These are phyloP conservation scores for Mycothermus thermophilus DNA, from an alignment of 495 filamentous ascomycete genomes.

Conservation along the genomic window DNA sequence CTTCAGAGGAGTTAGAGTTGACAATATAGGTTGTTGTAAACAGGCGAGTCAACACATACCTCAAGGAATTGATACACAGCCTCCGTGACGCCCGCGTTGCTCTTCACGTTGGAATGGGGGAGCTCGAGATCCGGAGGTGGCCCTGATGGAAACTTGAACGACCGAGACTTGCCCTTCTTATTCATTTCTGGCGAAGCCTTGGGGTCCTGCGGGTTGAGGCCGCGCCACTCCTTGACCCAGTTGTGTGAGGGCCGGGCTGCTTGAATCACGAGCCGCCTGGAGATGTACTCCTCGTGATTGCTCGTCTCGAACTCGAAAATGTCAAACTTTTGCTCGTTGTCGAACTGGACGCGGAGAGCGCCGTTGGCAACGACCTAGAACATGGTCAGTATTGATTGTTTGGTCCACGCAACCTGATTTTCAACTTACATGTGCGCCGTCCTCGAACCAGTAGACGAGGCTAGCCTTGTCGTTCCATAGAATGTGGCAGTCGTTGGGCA, in stretches of 20 bases:
- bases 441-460: conserved; percentile 60
- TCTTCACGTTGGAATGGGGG: conserved; percentile 49
- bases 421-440: conserved; percentile 50
- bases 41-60: conserved; percentile 27
- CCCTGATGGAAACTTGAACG: conserved; percentile 32
- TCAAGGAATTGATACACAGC: conserved; percentile 56
- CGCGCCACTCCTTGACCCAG: conserved; percentile 43
- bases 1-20: conserved; percentile 22
- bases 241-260: conserved; percentile 38
- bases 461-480: conserved; percentile 49
- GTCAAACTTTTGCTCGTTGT: conserved; percentile 55
- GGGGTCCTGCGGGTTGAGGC: conserved; percentile 39
- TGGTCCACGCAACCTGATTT: no score
- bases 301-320: conserved; percentile 53
- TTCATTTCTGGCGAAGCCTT: conserved; percentile 61
- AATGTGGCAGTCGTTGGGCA: conserved; percentile 47
- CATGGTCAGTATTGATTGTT: conserved; percentile 15
- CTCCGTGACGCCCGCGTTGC: conserved; percentile 43
- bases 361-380: conserved; percentile 50
- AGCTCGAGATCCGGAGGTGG: conserved; percentile 45
- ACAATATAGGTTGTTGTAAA: neutral
- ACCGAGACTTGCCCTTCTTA: conserved; percentile 48
- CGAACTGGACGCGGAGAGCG: conserved; percentile 49
- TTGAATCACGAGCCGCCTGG: conserved; percentile 41
- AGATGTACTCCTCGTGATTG: conserved; percentile 55